Conservation (phyloP, 495 filamentous ascomycete genomes). For the Penicillium manginii region DNA sequence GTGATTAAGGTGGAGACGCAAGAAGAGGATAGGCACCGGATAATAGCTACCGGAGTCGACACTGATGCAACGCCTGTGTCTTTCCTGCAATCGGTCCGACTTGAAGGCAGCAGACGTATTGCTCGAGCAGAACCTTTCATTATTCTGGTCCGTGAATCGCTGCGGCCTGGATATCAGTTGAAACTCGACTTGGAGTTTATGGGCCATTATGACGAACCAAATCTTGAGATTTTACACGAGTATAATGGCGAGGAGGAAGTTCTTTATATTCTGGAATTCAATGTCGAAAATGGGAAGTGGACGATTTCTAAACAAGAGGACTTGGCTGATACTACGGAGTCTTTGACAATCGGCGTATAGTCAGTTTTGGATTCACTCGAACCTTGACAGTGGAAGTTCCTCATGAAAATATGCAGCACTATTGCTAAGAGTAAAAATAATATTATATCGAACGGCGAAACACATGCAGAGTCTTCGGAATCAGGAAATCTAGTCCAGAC, state of each 20-base stretch:
- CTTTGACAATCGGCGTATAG: background rate
- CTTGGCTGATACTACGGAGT: background rate
- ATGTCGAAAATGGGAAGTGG: constrained; percentile 5
- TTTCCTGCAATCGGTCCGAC: constrained; percentile 16
- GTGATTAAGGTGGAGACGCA: constrained; percentile 9
- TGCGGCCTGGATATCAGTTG: background rate
- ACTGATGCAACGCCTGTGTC: constrained; percentile 14
- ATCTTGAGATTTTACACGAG: constrained; percentile 11
- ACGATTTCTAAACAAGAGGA: background rate
- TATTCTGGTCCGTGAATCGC: constrained; percentile 1
- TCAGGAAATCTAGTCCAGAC: too few species aligned
- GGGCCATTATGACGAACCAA: constrained; percentile 11
- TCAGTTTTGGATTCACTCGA: background rate
- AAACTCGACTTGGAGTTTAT: constrained; percentile 7
- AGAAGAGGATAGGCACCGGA: constrained; percentile 3
- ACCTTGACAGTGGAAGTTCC: too few species aligned
- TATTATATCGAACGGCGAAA: background rate
- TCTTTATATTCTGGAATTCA: constrained; percentile 8
- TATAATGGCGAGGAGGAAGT: constrained; percentile 2
- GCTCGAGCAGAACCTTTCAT: constrained; percentile 14
- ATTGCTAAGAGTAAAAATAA: background rate
- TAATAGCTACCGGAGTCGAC: constrained; percentile 13
- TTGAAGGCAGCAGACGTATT: constrained; percentile 13
- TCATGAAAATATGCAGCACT: too few species aligned
- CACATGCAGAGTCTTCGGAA: too few species aligned